These are phyloP conservation scores for Pterocarpus macrocarpus DNA, from an alignment of 306 rosid species.

Conservation along the genomic window DNA sequence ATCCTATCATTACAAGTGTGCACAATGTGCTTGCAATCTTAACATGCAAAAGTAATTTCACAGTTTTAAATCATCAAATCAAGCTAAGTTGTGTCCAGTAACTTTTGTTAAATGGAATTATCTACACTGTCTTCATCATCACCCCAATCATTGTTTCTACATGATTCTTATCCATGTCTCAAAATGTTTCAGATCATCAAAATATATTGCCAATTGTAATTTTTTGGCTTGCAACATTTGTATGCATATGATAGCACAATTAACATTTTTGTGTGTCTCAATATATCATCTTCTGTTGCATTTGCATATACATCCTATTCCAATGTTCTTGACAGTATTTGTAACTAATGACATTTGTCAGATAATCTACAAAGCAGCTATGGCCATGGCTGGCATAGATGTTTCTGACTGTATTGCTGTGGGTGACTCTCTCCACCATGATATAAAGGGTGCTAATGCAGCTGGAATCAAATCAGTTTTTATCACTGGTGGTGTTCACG, in stretches of 20 bases:
- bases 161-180: slow-evolving; percentile 5
- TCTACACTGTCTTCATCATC: slow-evolving; percentile 11
- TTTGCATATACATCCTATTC: slow-evolving; percentile 22
- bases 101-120: slow-evolving; percentile 20
- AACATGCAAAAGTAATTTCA: neutral
- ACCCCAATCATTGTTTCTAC: slow-evolving; percentile 15
- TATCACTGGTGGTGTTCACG: slow-evolving; percentile 84
- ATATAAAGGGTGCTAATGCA: slow-evolving; percentile 93
- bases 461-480: slow-evolving; percentile 77
- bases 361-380: slow-evolving; percentile 84
- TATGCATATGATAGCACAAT: slow-evolving; percentile 20
- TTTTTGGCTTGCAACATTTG: neutral
- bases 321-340: slow-evolving; percentile 37
- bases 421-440: slow-evolving; percentile 97
- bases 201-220: neutral
- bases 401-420: slow-evolving; percentile 77
- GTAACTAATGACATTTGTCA: slow-evolving; percentile 47
- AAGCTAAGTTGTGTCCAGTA: slow-evolving; percentile 6
- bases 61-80: neutral
- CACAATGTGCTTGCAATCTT: neutral
- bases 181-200: slow-evolving; percentile 15
- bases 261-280: neutral
- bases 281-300: slow-evolving; percentile 28
- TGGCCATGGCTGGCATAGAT: slow-evolving; percentile 76
- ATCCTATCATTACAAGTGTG: slow-evolving; percentile 21